phyloP scores from a whole-genome alignment of 345 rosid species.

The Isatis tinctoria region DNA sequence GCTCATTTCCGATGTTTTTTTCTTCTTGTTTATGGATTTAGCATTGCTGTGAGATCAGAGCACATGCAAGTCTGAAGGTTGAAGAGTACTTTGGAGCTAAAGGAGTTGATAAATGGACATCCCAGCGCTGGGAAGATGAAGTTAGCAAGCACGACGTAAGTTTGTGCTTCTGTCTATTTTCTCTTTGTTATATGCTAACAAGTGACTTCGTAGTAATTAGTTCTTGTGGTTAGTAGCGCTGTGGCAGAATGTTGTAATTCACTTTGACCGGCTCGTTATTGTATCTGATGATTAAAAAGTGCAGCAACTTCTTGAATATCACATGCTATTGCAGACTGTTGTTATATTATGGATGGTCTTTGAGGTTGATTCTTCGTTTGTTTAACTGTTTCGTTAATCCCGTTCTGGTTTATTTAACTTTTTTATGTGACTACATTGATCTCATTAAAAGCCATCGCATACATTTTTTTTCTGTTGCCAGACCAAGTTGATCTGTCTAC shows the following conservation, averaged over 20 bases:
- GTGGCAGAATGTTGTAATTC: not conserved
- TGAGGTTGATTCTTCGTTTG: not conserved
- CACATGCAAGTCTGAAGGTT: conserved; percentile 42
- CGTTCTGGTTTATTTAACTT: not conserved
- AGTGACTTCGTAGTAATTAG: not conserved
- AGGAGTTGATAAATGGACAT: conserved; percentile 69
- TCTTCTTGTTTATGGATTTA: conserved; percentile 31
- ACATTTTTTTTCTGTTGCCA: not conserved
- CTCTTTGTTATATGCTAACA: not conserved
- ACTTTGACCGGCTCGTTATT: not conserved
- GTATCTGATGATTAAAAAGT: not conserved
- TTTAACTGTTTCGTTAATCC: not conserved
- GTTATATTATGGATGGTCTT: not conserved
- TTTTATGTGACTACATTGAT: not conserved
- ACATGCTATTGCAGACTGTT: not conserved
- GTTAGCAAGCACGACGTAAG: conserved; percentile 57
- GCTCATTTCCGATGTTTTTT: not conserved
- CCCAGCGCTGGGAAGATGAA: conserved; percentile 65
- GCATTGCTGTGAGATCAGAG: conserved; percentile 65
- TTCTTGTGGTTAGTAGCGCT: not conserved
- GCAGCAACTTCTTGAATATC: not conserved
- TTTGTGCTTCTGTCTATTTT: not conserved
- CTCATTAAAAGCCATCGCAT: not conserved
- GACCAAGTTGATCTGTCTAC: not conserved
- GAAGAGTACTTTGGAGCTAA: conserved; percentile 74